Evolutionary conservation across 257 asterid genomes (phyloP), one percentile per base, ranked within the genome.

Genomic region (Capsicum pubescens): DNA sequence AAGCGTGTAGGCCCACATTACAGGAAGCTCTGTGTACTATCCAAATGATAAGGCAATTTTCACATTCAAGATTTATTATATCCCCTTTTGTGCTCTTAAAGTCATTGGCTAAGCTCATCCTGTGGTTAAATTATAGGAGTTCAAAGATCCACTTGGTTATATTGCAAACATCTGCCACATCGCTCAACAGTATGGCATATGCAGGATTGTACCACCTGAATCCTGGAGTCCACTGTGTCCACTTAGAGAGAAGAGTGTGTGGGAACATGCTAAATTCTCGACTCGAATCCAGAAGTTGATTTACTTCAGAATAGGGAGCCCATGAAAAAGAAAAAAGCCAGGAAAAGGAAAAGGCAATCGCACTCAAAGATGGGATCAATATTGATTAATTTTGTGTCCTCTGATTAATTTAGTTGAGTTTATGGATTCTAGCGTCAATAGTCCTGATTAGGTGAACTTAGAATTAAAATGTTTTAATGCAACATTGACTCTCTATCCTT

Each of bases 231-330:
- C 98, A 16, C 90, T 92, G 36, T 94, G 97, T 82, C 91, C 93
- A 2, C 89, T 94, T 77, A 92, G 91, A 85, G 95, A 91, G 64
- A 88, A 90, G 71, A 87, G 89, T 44, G 86, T 91, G 26, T 93
- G 95, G 98, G 92, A 90, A 82, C 36, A 85, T 81, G 80, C 92
- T 8, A 91, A 90, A 81, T 94, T 94, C 85, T 91, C 94, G 3
- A 93, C 98, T 13, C 87, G 97, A 50, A 89, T 93, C 82, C 97
- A 94, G 88, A 91, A 83, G 89, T 94, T 12, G 97, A 94, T 89
- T 92, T 93, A 70, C 97, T 94, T 81, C 98, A 94, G 87, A 94
- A 94, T 88, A 89, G 97, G 82, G 95, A 93, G 88, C 94, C 98
- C 7, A 89, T 91, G 95, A 90, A 90, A 86, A 94, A 94, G 86